These are phyloP conservation scores for Nicotiana attenuata DNA, from an alignment of 257 asterid genomes.

Conservation along the genomic window DNA sequence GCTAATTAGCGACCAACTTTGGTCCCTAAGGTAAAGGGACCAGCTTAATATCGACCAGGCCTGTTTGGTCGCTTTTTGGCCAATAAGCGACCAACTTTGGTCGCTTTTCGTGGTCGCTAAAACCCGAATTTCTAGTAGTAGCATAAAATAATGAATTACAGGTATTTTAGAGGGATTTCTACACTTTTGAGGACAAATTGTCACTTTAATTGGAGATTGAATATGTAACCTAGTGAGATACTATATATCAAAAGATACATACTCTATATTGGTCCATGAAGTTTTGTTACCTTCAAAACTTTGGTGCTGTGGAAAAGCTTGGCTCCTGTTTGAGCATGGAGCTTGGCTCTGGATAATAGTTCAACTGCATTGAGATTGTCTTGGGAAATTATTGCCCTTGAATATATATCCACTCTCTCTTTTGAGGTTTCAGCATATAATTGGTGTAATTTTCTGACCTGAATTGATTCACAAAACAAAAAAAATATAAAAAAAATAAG, in stretches of 20 bases:
- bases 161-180: no score
- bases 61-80: no score
- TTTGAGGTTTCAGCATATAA: constrained; percentile 44
- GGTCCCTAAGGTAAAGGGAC: no score
- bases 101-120: no score
- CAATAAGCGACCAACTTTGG: no score
- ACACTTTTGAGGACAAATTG: no score
- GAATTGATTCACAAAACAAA: background rate
- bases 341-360: constrained; percentile 36
- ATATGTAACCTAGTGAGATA: no score
- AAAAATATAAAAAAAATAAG: background rate
- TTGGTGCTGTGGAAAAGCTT: constrained; percentile 44
- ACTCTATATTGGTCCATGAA: background rate
- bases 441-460: constrained; percentile 25
- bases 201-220: no score
- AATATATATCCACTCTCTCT: constrained; percentile 41
- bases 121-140: no score
- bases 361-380: constrained; percentile 27
- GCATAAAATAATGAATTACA: background rate
- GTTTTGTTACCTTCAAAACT: constrained; percentile 9
- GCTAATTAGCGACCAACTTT: no score
- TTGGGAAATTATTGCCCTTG: constrained; percentile 26
- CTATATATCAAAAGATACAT: background rate
- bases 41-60: no score
- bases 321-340: constrained; percentile 42